Percentiles rank a stretch among this genome's conserved stretches.
Conservation (phyloP, 169 alveolate genomes). For the Perkinsus olseni region DNA sequence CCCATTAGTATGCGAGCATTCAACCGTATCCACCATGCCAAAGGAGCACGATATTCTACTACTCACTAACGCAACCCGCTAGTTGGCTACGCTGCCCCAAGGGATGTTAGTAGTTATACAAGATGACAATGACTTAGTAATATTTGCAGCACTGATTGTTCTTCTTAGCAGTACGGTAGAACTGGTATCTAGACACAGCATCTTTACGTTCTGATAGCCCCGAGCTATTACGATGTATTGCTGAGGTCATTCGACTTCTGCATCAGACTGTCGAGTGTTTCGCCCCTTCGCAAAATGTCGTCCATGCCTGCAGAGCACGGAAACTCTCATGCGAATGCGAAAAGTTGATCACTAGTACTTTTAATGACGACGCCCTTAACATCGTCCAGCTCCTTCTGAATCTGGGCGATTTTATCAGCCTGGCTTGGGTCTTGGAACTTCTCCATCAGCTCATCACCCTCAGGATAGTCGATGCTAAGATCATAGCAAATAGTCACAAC, state of each 20-base stretch:
- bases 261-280: conserved; percentile 82
- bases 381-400: conserved; percentile 82
- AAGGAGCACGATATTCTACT: not conserved
- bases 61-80: not conserved
- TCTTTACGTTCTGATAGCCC: conserved; percentile 9
- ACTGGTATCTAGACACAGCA: conserved; percentile 44
- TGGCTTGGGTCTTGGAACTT: conserved; percentile 82
- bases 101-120: not conserved
- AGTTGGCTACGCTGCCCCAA: not conserved
- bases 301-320: conserved; percentile 23
- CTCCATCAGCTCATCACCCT: conserved; percentile 61
- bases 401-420: conserved; percentile 78
- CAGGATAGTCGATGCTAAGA: conserved; percentile 28
- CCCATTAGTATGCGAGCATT: not conserved
- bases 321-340: not conserved
- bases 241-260: conserved; percentile 78
- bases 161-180: conserved; percentile 77
- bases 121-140: conserved; percentile 30
- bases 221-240: conserved; percentile 40
- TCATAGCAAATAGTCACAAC: not conserved
- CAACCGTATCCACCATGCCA: too few relatives aligned
- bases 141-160: conserved; percentile 78
- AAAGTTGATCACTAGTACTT: conserved; percentile 19
- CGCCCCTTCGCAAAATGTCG: conserved; percentile 84
- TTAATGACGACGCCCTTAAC: conserved; percentile 62